Evolutionary conservation across 768 basidiomycete species (phyloP), one percentile per base, ranked within the genome.

Genomic region (Rhodotorula paludigena): DNA sequence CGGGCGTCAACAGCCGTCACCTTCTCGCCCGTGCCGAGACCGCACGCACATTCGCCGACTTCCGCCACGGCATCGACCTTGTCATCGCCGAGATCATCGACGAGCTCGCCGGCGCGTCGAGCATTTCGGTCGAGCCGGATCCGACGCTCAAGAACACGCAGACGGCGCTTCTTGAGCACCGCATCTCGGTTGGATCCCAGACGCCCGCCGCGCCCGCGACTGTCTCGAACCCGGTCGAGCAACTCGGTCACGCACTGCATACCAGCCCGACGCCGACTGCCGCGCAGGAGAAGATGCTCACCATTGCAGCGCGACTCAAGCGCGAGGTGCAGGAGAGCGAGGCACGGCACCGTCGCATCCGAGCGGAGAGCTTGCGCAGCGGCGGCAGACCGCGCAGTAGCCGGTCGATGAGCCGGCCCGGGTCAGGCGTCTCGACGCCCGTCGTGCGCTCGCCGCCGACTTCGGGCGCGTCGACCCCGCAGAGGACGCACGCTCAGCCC

Each of bases 1-100:
- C n/a, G 14, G 71, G 71, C 7, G 49, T 65, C 60, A 68, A 68
- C 60, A 54, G 53, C 48, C 63, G 57, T 28, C 71, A 68, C 52
- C 60, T 72, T 25, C 44, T 68, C 30, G 89, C 90, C 36, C 89
- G 92, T 54, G 76, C 80, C 66, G 93, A 93, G 81, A 89, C 84
- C 60, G 88, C 89, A 66, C 87, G 44, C 18, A 57, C 70, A 20
- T 72, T 72, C 20, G 47, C 51, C 25, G 39, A 86, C 74, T 88
- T 92, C 77, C 93, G 92, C 83, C 92, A 90, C 67, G 91, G 94
- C 54, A 90, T 98, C 70, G 88, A 97, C 72, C 92, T 93, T 68
- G 83, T 97, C 76, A 90, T 98, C 76, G 80, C 93, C 42, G 93
- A 92, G 77, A 91, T 89, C 66, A 94, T 98, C 76, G 66, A 72